Percentiles rank a stretch among this genome's conserved stretches.
phyloP scores from a whole-genome alignment of 371 early-diverging fungal genomes.

The Polyrhizophydium stewartii region DNA sequence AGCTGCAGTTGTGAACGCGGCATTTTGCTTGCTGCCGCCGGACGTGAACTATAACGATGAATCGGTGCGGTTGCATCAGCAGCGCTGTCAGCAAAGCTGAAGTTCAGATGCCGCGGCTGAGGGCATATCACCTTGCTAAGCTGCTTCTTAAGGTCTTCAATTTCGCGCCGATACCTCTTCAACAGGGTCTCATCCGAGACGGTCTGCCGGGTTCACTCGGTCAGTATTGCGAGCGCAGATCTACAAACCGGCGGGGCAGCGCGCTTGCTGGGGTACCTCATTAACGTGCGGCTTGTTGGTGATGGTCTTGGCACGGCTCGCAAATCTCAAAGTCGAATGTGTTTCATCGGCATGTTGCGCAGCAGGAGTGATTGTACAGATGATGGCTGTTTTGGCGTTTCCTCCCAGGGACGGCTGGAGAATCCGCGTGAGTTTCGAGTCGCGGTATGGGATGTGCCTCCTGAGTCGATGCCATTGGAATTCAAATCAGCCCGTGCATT shows the following conservation, averaged over 20 bases:
- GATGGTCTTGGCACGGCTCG: conserved; percentile 66
- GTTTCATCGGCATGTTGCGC: conserved; percentile 54
- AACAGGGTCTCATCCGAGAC: conserved; percentile 55
- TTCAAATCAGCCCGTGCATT: background rate
- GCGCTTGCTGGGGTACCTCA: conserved; percentile 41
- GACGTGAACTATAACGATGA: no score
- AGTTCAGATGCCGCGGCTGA: background rate
- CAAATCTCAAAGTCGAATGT: conserved; percentile 68
- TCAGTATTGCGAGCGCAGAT: no score
- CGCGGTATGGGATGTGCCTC: conserved; percentile 58
- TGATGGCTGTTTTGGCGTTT: conserved; percentile 62
- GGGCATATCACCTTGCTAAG: conserved; percentile 21
- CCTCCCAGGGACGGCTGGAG: conserved; percentile 73
- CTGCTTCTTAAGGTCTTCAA: conserved; percentile 46
- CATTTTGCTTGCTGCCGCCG: no score
- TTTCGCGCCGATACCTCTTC: conserved; percentile 43
- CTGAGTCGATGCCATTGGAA: conserved; percentile 5
- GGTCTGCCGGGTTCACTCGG: no score
- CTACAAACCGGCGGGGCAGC: no score
- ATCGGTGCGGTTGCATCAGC: no score
- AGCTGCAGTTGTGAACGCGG: no score
- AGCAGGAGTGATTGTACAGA: conserved; percentile 66
- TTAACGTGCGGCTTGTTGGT: conserved; percentile 63
- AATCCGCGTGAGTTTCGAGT: conserved; percentile 65
- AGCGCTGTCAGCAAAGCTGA: no score